Conservation (phyloP, 495 filamentous ascomycete species). For the Thermothielavioides terrestris region DNA sequence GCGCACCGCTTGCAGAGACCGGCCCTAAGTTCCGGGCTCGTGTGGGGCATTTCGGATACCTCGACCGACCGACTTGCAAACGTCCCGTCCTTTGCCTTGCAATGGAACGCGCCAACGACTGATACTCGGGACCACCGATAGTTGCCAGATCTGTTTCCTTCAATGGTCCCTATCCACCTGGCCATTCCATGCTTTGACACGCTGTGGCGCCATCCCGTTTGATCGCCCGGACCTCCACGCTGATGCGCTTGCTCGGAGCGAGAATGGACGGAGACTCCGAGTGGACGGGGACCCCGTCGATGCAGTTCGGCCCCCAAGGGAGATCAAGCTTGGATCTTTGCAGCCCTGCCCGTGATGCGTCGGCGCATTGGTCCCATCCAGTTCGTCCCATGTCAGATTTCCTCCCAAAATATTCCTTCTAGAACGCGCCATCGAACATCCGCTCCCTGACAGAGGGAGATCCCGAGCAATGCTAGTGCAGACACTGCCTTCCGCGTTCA, state of each 20-base stretch:
- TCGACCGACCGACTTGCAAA: too few relatives aligned
- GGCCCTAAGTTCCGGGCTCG: too few relatives aligned
- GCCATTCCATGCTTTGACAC: not conserved
- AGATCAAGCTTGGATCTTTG: conserved; percentile 16
- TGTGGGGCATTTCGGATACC: too few relatives aligned
- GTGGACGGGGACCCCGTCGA: too few relatives aligned
- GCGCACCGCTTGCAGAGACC: too few relatives aligned
- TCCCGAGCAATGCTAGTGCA: not conserved
- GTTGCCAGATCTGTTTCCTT: too few relatives aligned
- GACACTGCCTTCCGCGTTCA: conserved; percentile 2
- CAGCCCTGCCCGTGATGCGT: conserved; percentile 15
- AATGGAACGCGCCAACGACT: too few relatives aligned
- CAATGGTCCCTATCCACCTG: not conserved
- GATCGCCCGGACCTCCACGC: too few relatives aligned
- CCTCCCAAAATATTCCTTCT: conserved; percentile 6
- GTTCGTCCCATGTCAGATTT: conserved; percentile 34
- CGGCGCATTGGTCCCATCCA: too few relatives aligned
- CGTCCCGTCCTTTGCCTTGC: too few relatives aligned
- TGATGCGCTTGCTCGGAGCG: not conserved
- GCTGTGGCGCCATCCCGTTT: not conserved
- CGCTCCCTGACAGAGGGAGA: conserved; percentile 10
- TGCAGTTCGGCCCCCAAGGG: conserved; percentile 7
- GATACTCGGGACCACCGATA: too few relatives aligned
- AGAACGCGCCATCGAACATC: not conserved
- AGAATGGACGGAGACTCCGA: too few relatives aligned